phyloP scores from a whole-genome alignment of 2,329 filamentous ascomycete genomes.

The Nemania sp. region DNA sequence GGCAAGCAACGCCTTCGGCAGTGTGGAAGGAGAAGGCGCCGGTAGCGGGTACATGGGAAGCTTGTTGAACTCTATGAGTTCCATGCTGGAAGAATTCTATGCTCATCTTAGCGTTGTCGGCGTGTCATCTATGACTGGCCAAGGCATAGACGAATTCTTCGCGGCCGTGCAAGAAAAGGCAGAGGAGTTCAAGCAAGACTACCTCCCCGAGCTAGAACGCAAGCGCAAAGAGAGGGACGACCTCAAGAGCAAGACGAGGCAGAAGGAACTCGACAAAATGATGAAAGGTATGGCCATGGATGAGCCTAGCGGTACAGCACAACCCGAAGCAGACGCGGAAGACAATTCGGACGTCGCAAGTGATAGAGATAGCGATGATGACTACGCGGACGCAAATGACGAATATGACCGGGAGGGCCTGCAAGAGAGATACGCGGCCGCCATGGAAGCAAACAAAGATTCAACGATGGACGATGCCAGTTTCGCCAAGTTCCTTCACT shows the following conservation, averaged over 20 bases:
- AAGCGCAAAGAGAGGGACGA: constrained; percentile 75
- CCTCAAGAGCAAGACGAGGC: constrained; percentile 69
- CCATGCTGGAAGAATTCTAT: constrained; percentile 98
- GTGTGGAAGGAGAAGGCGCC: constrained; percentile 68
- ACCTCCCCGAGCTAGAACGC: constrained; percentile 86
- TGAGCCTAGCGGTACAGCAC: constrained; percentile 27
- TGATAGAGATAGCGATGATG: constrained; percentile 59
- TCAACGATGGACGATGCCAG: constrained; percentile 59
- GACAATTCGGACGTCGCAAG: constrained; percentile 53
- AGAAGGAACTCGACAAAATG: constrained; percentile 85
- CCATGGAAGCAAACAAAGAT: constrained; percentile 63
- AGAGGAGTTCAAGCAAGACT: constrained; percentile 85
- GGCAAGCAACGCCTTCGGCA: constrained; percentile 73
- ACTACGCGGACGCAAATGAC: constrained; percentile 61
- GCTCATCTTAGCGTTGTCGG: constrained; percentile 89
- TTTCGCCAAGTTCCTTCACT: constrained; percentile 63
- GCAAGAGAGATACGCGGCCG: constrained; percentile 75
- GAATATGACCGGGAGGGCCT: constrained; percentile 67
- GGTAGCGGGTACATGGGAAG: constrained; percentile 97
- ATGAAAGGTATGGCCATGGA: constrained; percentile 84
- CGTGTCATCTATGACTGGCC: constrained; percentile 89
- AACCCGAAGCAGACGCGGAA: constrained; percentile 41
- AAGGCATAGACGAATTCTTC: constrained; percentile 93
- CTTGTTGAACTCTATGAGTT: constrained; percentile 93
- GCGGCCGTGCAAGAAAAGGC: constrained; percentile 84